Evolutionary conservation across 176 grass and related monocot genomes (phyloP).

Genomic region (Avena sativa): DNA sequence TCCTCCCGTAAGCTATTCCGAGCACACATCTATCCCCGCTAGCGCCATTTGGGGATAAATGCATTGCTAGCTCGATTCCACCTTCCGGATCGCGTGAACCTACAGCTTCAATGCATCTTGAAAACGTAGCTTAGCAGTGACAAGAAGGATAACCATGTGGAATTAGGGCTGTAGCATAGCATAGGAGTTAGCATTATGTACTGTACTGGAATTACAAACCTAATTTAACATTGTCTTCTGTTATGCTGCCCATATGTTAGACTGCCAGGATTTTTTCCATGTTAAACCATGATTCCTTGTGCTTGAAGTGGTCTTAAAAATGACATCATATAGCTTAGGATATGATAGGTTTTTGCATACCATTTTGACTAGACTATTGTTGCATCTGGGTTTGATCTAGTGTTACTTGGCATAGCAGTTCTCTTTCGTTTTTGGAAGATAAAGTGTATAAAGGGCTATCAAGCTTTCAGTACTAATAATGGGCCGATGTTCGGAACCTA

Average conservation of each 20-base stretch:
- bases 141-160: not conserved
- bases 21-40: no score
- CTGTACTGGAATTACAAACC: not conserved
- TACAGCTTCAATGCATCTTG: not conserved
- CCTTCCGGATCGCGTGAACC: not conserved
- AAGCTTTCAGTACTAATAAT: slow-evolving; percentile 28
- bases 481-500: slow-evolving; percentile 50
- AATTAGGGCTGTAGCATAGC: not conserved
- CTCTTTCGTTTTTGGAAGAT: not conserved
- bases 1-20: slow-evolving; percentile 68
- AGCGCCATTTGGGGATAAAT: not conserved
- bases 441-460: not conserved
- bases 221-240: not conserved
- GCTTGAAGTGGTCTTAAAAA: not conserved
- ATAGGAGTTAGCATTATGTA: not conserved
- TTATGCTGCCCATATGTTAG: not conserved
- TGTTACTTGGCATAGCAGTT: slow-evolving; percentile 1
- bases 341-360: not conserved
- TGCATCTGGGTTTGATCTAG: not conserved
- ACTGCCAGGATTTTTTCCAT: not conserved
- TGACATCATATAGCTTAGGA: not conserved
- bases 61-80: slow-evolving; percentile 29
- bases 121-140: not conserved
- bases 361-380: not conserved
- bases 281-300: slow-evolving; percentile 10